A percentile compares a stretch with the other conserved stretches of the same genome.
These are phyloP conservation scores for Amanita molliuscula DNA, from an alignment of 768 basidiomycete genomes.

Conservation along the genomic window DNA sequence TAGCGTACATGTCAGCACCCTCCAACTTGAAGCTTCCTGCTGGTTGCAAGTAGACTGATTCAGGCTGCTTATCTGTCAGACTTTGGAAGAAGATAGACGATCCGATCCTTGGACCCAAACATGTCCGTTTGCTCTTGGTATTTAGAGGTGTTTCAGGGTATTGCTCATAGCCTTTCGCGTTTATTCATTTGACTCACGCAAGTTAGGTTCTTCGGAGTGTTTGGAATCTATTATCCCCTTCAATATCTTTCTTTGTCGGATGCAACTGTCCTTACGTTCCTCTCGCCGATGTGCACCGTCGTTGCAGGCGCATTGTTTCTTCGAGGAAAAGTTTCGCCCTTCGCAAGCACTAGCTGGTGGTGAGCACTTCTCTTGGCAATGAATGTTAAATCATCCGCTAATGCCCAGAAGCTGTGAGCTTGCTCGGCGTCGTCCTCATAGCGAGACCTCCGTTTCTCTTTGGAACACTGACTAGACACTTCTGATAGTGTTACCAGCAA, in stretches of 20 bases:
- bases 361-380: constrained; percentile 13
- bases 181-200: neutral
- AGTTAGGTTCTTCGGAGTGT: constrained; percentile 60
- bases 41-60: neutral
- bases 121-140: constrained; percentile 45
- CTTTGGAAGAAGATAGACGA: constrained; percentile 21
- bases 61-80: no score
- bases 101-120: constrained; percentile 62
- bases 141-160: constrained; percentile 59
- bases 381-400: neutral
- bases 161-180: constrained; percentile 7
- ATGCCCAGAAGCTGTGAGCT: constrained; percentile 43
- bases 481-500: constrained; percentile 6
- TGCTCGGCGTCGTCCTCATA: constrained; percentile 72
- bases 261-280: constrained; percentile 66
- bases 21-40: neutral
- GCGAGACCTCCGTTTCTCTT: constrained; percentile 73
- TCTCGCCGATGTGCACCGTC: constrained; percentile 57
- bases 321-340: constrained; percentile 48
- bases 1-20: constrained; percentile 40
- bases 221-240: constrained; percentile 58
- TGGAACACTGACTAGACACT: constrained; percentile 19
- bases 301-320: constrained; percentile 48
- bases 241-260: constrained; percentile 73
- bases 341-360: constrained; percentile 43